A percentile compares a stretch with the other conserved stretches of the same genome.
These are phyloP conservation scores for Geotrichum australiense DNA, from an alignment of 1,139 yeast species.

Conservation along the genomic window DNA sequence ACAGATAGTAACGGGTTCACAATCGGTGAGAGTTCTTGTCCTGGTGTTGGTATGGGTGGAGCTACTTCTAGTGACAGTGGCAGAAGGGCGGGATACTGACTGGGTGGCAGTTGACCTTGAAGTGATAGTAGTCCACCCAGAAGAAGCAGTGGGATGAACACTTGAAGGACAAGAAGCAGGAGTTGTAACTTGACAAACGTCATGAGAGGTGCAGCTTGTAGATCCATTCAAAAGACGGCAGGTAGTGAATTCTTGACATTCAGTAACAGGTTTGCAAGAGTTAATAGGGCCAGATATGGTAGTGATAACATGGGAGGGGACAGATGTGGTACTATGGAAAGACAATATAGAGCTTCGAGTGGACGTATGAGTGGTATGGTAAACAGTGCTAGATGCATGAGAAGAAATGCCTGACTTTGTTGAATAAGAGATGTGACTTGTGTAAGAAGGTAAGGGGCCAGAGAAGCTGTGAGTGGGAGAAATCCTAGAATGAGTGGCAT, in stretches of 20 bases:
- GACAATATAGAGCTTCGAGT: neutral
- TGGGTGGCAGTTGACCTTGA: neutral
- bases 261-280: neutral
- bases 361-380: neutral
- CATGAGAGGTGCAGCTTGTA: neutral
- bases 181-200: neutral
- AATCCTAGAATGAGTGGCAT: neutral
- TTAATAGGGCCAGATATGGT: neutral
- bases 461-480: neutral
- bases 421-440: neutral
- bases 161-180: neutral
- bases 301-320: neutral
- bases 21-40: neutral
- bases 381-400: too few species aligned
- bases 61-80: neutral
- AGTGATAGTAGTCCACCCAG: conserved; percentile 1
- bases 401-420: neutral
- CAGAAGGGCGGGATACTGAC: neutral
- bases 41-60: neutral
- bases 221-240: neutral
- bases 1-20: neutral
- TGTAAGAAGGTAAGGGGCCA: neutral
- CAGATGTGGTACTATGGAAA: neutral
- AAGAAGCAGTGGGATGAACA: neutral
- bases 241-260: neutral